Base-by-base conservation (phyloP, 257 asterid genomes). In the Solanum chmielewskii region DNA sequence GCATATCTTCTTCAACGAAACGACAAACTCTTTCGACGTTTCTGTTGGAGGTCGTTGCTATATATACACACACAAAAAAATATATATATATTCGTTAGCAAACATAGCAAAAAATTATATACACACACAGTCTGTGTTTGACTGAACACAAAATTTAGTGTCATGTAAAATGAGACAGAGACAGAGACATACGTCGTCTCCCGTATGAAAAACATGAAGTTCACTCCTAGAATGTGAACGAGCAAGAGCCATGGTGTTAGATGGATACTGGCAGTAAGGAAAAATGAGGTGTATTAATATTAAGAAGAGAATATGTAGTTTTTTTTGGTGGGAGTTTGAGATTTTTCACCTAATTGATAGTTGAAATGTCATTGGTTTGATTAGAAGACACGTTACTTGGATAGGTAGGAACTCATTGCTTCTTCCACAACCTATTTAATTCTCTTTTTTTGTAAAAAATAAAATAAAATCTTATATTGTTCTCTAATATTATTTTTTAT, bases 331-430 rank as follows among this genome's bases (percentile, higher is more conserved):
- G 68, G 44, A 45, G 2, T 47, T 80, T 7, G 41, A 25, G 62
- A 42, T 45, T 20, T 86, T 80, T 84, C 75, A 94, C 94, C 95
- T 20, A 92, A 94, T 91, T 87, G 86, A 89, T 91, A 59, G 96
- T 91, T 94, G 90, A 90, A 90, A 88, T 83, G 98, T 95, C 97
- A 86, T 87, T 68, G 85, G 93, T 91, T 95, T 91, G 98, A 93
- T 94, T 95, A 90, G 92, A 92, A 94, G 89, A 88, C 88, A 93
- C 91, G 98, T 87, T 39, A 91, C 88, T 88, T 71, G 89, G 92
- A 64, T 83, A 88, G 85, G 87, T 89, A 87, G 88, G 94, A 89
- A 89, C 89, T 52, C 45, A 73, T 92, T 71, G 95, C 89, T 91
- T 87, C 91, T 88, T 92, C 87, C 89, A 87, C 90, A 89, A 70